Evolutionary conservation across 129 eudicot species (phyloP), one percentile per base, ranked within the genome.

Genomic region (Lactuca sativa): DNA sequence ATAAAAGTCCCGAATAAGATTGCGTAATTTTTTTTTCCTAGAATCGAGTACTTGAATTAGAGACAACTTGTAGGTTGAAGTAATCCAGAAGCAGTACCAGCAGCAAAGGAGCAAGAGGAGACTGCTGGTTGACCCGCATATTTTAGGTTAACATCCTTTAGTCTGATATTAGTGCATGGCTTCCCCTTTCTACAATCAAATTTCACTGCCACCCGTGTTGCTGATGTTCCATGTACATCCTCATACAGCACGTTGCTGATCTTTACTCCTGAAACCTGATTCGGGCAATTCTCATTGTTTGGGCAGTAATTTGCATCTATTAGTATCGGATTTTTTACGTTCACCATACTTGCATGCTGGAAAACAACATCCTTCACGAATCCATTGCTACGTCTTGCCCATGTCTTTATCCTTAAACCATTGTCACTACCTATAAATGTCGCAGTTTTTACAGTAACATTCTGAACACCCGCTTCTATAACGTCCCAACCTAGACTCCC

Each of bases 361-460:
- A 40, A 40, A 2, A 40, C 47, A 7, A 40, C 63, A 58, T 34
- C 7, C 36, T 58, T 58, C 6, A 58, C 63, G 14, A 58, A 58
- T 58, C 63, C 63, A 58, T 34, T 72, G 53, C 61, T 72, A 15
- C 37, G 15, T 7, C 68, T 60, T n/a, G 76, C 68, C 76, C 67
- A 61, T 14, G 76, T 57, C 51, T 70, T 70, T 70, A 71, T 59
- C 33, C 75, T 43, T 13, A 71, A 55, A 7, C 75, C 75, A n/a
- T 71, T 71, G 52, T 71, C 56, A 1, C 66, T 44, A 0, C 59
- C 62, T 38, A 41, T 34, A 16, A 71, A 71, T 0, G 44, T 43
- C 1, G 17, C 66, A 0, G 75, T 16, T 59, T 58, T 71, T 58
- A 58, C 63, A 2, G 63, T 58, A 12, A 58, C 63, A 58, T 58